These are phyloP conservation scores for Ottelia alismoides DNA, from an alignment of 106 monocot species.

Conservation along the genomic window DNA sequence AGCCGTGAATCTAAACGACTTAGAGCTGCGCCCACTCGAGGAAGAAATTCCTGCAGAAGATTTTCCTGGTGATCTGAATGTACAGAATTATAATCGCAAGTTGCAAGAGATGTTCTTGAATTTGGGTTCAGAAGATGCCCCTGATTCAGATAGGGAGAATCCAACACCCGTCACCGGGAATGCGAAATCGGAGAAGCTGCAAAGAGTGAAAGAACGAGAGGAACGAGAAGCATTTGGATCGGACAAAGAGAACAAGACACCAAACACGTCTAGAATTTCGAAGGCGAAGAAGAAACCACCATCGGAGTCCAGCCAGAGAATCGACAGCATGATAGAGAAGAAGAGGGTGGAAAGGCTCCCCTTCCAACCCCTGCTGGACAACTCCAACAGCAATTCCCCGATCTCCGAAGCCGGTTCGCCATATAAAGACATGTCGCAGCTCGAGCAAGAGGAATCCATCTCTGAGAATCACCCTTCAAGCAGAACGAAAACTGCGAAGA, in stretches of 20 bases:
- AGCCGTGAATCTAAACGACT: not conserved
- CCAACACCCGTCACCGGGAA: not conserved
- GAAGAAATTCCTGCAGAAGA: no score
- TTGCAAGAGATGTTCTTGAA: no score
- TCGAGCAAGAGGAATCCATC: not conserved
- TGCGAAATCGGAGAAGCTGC: not conserved
- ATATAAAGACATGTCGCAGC: not conserved
- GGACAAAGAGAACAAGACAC: constrained; percentile 15
- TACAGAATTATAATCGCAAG: no score
- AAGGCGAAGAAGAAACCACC: not conserved
- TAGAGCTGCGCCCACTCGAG: not conserved
- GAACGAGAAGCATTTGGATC: not conserved
- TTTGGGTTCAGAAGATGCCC: no score
- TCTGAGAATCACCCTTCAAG: not conserved
- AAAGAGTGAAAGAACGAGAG: not conserved
- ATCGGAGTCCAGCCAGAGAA: not conserved
- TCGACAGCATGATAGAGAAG: constrained; percentile 1
- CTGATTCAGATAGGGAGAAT: not conserved
- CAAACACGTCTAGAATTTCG: not conserved
- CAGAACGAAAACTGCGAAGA: constrained; percentile 9
- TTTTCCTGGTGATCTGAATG: no score
- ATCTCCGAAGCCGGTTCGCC: not conserved
- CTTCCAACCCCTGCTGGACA: constrained; percentile 8
- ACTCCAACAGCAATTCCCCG: constrained; percentile 20
- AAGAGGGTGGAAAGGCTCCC: constrained; percentile 1